Evolutionary conservation across 495 filamentous ascomycete species (phyloP).

Genomic region (Bathelium albidoporum): DNA sequence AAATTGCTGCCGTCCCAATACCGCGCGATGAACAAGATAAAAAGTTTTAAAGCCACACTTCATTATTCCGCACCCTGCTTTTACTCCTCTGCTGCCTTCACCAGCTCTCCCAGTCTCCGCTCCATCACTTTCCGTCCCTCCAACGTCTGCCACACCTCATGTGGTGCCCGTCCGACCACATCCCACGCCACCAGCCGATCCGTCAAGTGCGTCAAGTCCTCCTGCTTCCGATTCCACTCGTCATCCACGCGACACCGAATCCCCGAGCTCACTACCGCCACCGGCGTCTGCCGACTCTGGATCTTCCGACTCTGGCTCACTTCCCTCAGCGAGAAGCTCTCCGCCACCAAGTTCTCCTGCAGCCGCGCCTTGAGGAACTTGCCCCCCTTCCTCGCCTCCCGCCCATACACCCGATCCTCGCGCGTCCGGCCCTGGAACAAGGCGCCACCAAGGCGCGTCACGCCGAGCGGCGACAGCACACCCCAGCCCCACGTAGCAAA

Average conservation of each 20-base stretch:
- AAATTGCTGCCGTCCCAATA: background rate
- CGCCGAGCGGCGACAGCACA: slow-evolving; percentile 70
- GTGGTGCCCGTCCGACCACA: slow-evolving; percentile 72
- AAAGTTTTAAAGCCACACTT: background rate
- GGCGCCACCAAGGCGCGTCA: slow-evolving; percentile 67
- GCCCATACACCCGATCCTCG: slow-evolving; percentile 77
- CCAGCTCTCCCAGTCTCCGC: slow-evolving; percentile 53
- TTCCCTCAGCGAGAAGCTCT: slow-evolving; percentile 71
- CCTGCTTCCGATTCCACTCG: slow-evolving; percentile 70
- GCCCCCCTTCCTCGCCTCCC: slow-evolving; percentile 63
- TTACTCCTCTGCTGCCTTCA: slow-evolving; percentile 27
- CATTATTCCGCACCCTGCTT: background rate
- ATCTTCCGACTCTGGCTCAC: slow-evolving; percentile 65
- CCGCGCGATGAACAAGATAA: background rate
- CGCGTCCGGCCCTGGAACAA: slow-evolving; percentile 66
- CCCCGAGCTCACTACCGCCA: slow-evolving; percentile 77
- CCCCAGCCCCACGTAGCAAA: slow-evolving; percentile 80
- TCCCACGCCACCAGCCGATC: slow-evolving; percentile 73
- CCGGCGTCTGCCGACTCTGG: slow-evolving; percentile 58
- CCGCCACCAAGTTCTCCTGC: slow-evolving; percentile 83
- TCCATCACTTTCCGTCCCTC: slow-evolving; percentile 62
- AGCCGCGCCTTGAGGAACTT: slow-evolving; percentile 79
- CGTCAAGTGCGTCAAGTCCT: slow-evolving; percentile 70
- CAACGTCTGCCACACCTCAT: slow-evolving; percentile 67
- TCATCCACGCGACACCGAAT: slow-evolving; percentile 43